A percentile compares a stretch with the other conserved stretches of the same genome.
These are phyloP conservation scores for Wickerhamomyces queroliae DNA, from an alignment of 805 yeast genomes.

Conservation along the genomic window DNA sequence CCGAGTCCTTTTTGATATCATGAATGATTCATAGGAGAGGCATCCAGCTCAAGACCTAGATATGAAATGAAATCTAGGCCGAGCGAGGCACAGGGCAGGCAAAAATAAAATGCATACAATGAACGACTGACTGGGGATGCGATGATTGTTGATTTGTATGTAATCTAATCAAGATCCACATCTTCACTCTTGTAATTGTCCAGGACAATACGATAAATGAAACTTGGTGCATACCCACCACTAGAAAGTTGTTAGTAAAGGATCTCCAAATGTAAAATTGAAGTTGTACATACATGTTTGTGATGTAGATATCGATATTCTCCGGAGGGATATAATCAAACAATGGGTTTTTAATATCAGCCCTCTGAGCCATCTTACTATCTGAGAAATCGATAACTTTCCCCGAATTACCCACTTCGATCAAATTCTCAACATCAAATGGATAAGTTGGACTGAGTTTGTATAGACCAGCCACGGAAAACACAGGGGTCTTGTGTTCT, in stretches of 20 bases:
- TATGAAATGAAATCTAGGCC: slow-evolving; percentile 27
- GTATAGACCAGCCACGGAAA: slow-evolving; percentile 90
- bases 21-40: slow-evolving; percentile 6
- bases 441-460: slow-evolving; percentile 89
- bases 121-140: background rate
- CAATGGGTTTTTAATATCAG: slow-evolving; percentile 81
- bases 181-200: slow-evolving; percentile 91
- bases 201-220: slow-evolving; percentile 89
- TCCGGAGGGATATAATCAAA: slow-evolving; percentile 93
- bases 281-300: slow-evolving; percentile 53
- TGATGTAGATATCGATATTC: slow-evolving; percentile 86
- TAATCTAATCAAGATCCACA: slow-evolving; percentile 44
- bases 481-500: slow-evolving; percentile 93
- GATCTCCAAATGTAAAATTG: background rate
- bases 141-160: background rate
- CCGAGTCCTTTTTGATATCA: slow-evolving; percentile 8
- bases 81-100: slow-evolving; percentile 63
- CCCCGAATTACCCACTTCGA: slow-evolving; percentile 95
- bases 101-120: background rate
- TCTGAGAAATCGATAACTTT: slow-evolving; percentile 76
- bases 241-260: slow-evolving; percentile 16
- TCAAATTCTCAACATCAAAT: slow-evolving; percentile 70
- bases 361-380: slow-evolving; percentile 59
- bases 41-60: slow-evolving; percentile 60
- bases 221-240: slow-evolving; percentile 96